Evolutionary conservation across 2,329 filamentous ascomycete species (phyloP).

Genomic region (Polychaeton citri): DNA sequence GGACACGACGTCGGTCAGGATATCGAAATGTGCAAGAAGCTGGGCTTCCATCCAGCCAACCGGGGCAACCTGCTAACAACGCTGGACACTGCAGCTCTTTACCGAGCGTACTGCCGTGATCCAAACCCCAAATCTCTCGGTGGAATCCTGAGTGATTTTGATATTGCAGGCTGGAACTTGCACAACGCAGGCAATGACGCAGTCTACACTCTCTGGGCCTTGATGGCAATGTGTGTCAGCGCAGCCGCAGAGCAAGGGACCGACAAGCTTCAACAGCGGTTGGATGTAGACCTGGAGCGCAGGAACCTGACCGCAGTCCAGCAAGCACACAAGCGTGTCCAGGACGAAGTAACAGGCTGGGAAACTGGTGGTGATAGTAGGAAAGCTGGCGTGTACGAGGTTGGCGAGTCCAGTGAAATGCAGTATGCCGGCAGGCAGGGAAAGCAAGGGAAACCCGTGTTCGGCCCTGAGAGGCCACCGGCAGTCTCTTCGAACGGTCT

Average conservation of each 20-base stretch:
- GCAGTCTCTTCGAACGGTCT: neutral
- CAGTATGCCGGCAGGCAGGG: neutral
- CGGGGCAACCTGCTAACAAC: conserved; percentile 46
- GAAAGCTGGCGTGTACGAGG: neutral
- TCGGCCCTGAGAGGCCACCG: neutral
- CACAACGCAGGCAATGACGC: conserved; percentile 28
- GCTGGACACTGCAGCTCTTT: conserved; percentile 62
- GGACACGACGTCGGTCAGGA: conserved; percentile 63
- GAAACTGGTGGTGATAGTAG: neutral
- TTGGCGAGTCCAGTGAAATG: neutral
- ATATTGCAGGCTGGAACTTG: conserved; percentile 36
- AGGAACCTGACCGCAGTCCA: neutral
- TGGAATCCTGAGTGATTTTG: conserved; percentile 49
- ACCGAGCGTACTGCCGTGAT: conserved; percentile 47
- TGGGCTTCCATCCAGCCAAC: conserved; percentile 50
- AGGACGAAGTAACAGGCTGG: neutral
- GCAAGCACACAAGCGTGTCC: neutral
- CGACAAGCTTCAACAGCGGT: neutral
- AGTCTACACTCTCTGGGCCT: conserved; percentile 16
- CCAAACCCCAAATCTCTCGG: conserved; percentile 41
- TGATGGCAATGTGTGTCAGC: neutral
- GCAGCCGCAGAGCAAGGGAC: neutral
- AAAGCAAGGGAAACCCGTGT: neutral
- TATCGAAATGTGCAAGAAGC: conserved; percentile 48
- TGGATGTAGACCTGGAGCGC: neutral